Evolutionary conservation across 768 basidiomycete species (phyloP).

Genomic region (Tephrocybe sp.): DNA sequence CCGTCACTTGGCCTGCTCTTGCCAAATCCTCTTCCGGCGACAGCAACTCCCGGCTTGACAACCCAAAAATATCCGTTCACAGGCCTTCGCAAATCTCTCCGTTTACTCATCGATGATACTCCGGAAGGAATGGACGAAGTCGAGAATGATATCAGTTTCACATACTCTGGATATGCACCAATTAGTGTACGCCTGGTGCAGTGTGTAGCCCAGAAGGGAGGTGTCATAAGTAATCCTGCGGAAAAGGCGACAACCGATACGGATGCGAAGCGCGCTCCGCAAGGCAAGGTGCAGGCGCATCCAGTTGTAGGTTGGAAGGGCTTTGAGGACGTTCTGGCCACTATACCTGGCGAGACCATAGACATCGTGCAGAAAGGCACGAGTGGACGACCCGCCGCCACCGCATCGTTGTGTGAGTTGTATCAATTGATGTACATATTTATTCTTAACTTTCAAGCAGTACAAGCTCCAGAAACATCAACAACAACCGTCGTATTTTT

Average conservation of each 20-base stretch:
- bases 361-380: slow-evolving; percentile 61
- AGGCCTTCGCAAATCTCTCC: slow-evolving; percentile 74
- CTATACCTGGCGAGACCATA: slow-evolving; percentile 82
- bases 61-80: slow-evolving; percentile 69
- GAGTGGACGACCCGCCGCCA: slow-evolving; percentile 24
- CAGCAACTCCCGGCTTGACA: slow-evolving; percentile 37
- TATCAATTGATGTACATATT: slow-evolving; percentile 1
- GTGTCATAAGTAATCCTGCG: slow-evolving; percentile 78
- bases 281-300: slow-evolving; percentile 74
- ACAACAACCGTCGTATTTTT: slow-evolving; percentile 94
- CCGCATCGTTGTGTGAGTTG: slow-evolving; percentile 32
- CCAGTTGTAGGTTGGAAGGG: slow-evolving; percentile 96
- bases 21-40: slow-evolving; percentile 63
- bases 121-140: slow-evolving; percentile 74
- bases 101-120: slow-evolving; percentile 89
- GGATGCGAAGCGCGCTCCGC: slow-evolving; percentile 29
- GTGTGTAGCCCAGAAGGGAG: slow-evolving; percentile 88
- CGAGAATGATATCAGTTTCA: slow-evolving; percentile 93
- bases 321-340: slow-evolving; percentile 84
- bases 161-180: slow-evolving; percentile 96
- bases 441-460: slow-evolving; percentile 25
- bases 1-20: slow-evolving; percentile 68
- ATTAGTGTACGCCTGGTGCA: slow-evolving; percentile 90
- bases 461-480: slow-evolving; percentile 51
- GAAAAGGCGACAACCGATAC: slow-evolving; percentile 36